Evolutionary conservation across 148 eudicot species (phyloP), one percentile per base, ranked within the genome.

Genomic region (Fagopyrum homotropicum): DNA sequence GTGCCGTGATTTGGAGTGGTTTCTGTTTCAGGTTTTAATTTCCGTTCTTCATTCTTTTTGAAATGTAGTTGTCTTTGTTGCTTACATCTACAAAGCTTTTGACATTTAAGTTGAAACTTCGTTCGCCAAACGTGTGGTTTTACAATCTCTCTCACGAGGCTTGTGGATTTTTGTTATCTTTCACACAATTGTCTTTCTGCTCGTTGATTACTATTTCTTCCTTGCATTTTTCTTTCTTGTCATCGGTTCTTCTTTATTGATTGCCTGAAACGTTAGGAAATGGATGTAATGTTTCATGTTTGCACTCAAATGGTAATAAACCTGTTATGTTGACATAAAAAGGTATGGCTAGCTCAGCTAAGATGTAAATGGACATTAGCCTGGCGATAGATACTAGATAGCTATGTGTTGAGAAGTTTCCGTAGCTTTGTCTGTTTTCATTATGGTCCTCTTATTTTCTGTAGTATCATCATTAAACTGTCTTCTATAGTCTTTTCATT

Each of bases 1-100:
- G 7, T 59, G 64, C 64, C 64, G 40, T 9, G 69, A 63, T 29
- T 59, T 63, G 44, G 69, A 63, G 69, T 63, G 69, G 10, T 63
- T 63, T 19, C 64, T 17, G 35, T 17, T n/a, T 19, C 2, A 17
- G 26, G 22, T 5, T 56, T 15, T n/a, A 59, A 1, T 59, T 59
- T 11, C n/a, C 4, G 45, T 30, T 63, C 40, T 26, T 63, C 45
- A 63, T 63, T 63, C 69, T 63, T 63, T 35, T 30, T 63, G 45
- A 63, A 63, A 63, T 30, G 69, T 30, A 29, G 69, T 4, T 29
- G 69, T 63, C 9, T 10, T 29, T 30, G 16, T 10, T 29, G 69
- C 35, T 63, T 44, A 29, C 45, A 11, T 3, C 44, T 30, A 10
- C 12, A 29, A 26, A 63, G 1, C 2, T 30, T 30, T 8, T 16